Evolutionary conservation across 2,329 filamentous ascomycete genomes (phyloP), one percentile per base, ranked within the genome.

Genomic region (Colletotrichum noveboracense): DNA sequence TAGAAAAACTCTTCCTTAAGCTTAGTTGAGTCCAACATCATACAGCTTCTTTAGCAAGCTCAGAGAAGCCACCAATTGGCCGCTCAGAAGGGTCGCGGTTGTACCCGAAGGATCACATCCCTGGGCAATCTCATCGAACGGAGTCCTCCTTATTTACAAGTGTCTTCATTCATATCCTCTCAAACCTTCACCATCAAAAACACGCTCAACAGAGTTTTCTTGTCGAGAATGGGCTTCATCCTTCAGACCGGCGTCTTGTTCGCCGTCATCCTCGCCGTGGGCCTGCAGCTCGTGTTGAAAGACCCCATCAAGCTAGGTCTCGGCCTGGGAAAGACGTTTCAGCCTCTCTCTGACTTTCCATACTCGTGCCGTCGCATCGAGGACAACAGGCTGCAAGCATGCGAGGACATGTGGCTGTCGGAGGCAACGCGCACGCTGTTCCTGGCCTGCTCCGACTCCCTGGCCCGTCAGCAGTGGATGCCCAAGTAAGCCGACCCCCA

Each of bases 391-490:
- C 73, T 83, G 26, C 78, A 81, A 55, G 70, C 74, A 66, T 83
- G 81, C 77, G 82, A 83, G 77, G 82, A 83, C 56, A 81, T 83
- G 80, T 83, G 80, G 81, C 66, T 83, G 2, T 82, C 80, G 16
- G 80, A 82, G 66, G 34, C 75, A 24, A 81, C 80, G n/a, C 77
- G 81, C 14, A 78, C 80, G 58, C 74, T 83, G 12, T 83, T 82
- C 66, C 79, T 83, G 7, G 81, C 80, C 10, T 83, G 82, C 75
- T 81, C 80, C 1, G 79, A 81, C 10, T 32, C 78, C 4, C 36
- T 73, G 8, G 61, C 66, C 0, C 74, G 80, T 18, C 34, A 18
- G n/a, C 74, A 48, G 24, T 83, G 81, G 81, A 68, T 79, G 62
- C 81, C 82, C 3, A 79, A 78, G 81, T 82, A 73, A 55, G 76